Evolutionary conservation across 192 early-diverging fungal genomes (phyloP).

Genomic region (Dimargaris cristalligena): DNA sequence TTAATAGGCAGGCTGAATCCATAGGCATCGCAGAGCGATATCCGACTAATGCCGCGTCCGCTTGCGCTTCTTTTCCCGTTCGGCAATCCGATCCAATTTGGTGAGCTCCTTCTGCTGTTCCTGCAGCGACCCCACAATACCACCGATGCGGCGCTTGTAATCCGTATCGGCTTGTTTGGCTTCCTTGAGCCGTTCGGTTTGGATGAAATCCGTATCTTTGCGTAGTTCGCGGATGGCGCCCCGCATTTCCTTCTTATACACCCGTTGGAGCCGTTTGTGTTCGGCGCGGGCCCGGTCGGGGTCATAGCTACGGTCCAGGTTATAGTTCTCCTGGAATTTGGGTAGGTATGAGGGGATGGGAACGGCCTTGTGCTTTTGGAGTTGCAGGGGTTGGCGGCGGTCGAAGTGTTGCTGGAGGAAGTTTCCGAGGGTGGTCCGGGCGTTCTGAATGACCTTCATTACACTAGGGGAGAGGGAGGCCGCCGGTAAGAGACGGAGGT

Average conservation of each 20-base stretch:
- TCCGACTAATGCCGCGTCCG: background rate
- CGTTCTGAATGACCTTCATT: background rate
- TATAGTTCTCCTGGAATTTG: conserved; percentile 84
- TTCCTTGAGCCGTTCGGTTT: conserved; percentile 45
- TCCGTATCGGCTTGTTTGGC: conserved; percentile 58
- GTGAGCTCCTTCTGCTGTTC: conserved; percentile 70
- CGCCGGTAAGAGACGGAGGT: background rate
- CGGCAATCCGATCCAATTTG: conserved; percentile 31
- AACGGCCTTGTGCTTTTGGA: conserved; percentile 76
- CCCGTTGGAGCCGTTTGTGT: conserved; percentile 53
- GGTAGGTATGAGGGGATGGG: conserved; percentile 76
- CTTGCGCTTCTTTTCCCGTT: conserved; percentile 32
- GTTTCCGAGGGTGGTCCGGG: conserved; percentile 27
- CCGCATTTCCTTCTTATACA: conserved; percentile 86
- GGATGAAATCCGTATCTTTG: conserved; percentile 81
- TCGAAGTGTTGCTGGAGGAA: conserved; percentile 32
- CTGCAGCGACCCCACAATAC: conserved; percentile 70
- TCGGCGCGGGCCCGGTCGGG: conserved; percentile 59
- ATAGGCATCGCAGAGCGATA: no score
- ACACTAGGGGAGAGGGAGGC: conserved; percentile 14
- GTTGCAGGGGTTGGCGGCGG: conserved; percentile 46
- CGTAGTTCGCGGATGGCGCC: conserved; percentile 90
- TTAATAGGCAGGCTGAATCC: no score
- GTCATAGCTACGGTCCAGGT: conserved; percentile 68
- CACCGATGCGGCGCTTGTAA: conserved; percentile 85